Base-by-base conservation (phyloP, 2,329 filamentous ascomycete genomes). In the Venturiaceae sp. region DNA sequence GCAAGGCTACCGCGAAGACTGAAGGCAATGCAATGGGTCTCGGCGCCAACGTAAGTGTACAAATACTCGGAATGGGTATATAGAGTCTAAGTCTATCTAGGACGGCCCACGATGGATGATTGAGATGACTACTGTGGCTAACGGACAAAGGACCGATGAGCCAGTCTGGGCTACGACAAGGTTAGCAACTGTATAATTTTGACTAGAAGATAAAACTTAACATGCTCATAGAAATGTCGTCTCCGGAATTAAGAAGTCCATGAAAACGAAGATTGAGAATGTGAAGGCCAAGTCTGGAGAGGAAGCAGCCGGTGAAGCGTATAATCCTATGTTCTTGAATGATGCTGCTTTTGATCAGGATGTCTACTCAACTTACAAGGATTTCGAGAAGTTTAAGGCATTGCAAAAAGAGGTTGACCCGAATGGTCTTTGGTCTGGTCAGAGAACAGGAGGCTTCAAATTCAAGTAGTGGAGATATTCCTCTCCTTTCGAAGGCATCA, bases 281-380 rank as follows among this genome's bases (percentile, higher is more conserved):
- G n/a, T 55, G 19, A 57, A n/a, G 36, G 36, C 36, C 36, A 39
- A n/a, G 11, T 11, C 11, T 39, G 36, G 11, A 11, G n/a, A n/a
- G 11, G n/a, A 39, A 39, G 36, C 36, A n/a, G n/a, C n/a, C n/a
- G n/a, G n/a, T 39, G 36, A 39, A n/a, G n/a, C 36, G 36, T 39
- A 39, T 39, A 11, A 11, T 11, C 52, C 52, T 14, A 8, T 37
- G 14, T 54, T 54, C 30, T 11, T 50, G 44, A 50, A 50, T 44
- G 70, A 73, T 62, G 70, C 69, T 1, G 66, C 65, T 62, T 64
- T 61, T 26, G 68, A 72, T 58, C 67, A 67, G 61, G 68, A 68
- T 52, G 67, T 68, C 13, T 66, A 64, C 8, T 63, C 62, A 11
- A 66, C 50, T 57, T 69, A 68, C 60, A 59, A 62, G n/a, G 66